Conservation (phyloP, 768 basidiomycete species). For the Suillus discolor region DNA sequence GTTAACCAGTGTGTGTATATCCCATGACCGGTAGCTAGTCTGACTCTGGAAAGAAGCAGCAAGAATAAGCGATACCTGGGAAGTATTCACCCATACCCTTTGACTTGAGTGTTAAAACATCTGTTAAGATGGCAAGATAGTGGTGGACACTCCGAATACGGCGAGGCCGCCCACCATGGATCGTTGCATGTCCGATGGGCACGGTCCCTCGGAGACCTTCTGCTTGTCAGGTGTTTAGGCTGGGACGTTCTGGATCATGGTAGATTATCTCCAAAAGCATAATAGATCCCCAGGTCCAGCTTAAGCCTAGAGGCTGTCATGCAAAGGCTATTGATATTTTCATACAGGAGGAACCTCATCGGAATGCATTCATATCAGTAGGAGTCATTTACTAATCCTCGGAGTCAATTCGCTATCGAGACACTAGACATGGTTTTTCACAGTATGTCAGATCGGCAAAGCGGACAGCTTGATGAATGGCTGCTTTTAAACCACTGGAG, state of each 20-base stretch:
- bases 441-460: slow-evolving; percentile 86
- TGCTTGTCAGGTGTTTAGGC: neutral
- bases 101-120: neutral
- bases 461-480: slow-evolving; percentile 88
- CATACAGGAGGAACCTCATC: neutral
- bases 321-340: neutral
- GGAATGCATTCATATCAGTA: neutral
- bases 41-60: too few species aligned
- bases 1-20: too few species aligned
- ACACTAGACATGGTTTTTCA: slow-evolving; percentile 29
- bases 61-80: too few species aligned
- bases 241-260: too few species aligned
- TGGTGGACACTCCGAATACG: too few species aligned
- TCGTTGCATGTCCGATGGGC: too few species aligned
- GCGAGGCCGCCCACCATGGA: too few species aligned
- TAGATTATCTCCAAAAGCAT: neutral
- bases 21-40: too few species aligned
- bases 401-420: neutral
- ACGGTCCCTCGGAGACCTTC: neutral
- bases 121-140: neutral
- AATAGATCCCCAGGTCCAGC: neutral
- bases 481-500: slow-evolving; percentile 85
- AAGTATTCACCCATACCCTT: neutral
- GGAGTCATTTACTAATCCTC: neutral
- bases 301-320: neutral